These are phyloP conservation scores for Nitzschia inconspicua DNA, from an alignment of 108 stramenopile genomes.

Conservation along the genomic window DNA sequence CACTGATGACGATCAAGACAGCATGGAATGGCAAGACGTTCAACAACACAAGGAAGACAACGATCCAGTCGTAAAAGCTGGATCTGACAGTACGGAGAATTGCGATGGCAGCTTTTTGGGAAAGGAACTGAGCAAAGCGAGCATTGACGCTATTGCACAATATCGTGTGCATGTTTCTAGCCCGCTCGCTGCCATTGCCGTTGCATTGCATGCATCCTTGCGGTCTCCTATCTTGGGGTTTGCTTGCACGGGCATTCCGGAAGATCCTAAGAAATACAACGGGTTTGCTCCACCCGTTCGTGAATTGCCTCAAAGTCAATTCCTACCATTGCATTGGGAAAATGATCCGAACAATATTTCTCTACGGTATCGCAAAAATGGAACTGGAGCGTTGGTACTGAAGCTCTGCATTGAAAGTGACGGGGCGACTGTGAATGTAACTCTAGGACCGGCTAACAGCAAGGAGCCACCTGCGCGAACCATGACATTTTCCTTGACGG, in stretches of 20 bases:
- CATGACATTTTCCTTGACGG: conserved; percentile 39
- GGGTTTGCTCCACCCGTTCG: conserved; percentile 83
- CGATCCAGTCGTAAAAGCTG: background rate
- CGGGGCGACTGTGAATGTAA: conserved; percentile 8
- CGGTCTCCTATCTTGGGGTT: conserved; percentile 42
- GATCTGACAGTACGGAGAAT: conserved; percentile 1
- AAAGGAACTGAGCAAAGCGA: conserved; percentile 35
- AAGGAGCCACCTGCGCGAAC: conserved; percentile 32
- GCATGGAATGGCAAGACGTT: conserved; percentile 44
- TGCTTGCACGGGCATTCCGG: conserved; percentile 66
- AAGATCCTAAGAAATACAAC: conserved; percentile 9
- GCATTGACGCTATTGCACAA: conserved; percentile 49
- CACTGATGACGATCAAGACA: conserved; percentile 19
- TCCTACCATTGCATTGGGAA: conserved; percentile 71
- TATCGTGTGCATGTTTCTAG: conserved; percentile 27
- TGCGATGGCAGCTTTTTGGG: conserved; percentile 18
- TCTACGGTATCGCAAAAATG: conserved; percentile 54
- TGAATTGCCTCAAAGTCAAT: conserved; percentile 51
- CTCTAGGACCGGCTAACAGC: conserved; percentile 21
- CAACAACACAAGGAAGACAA: conserved; percentile 30
- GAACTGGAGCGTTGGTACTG: conserved; percentile 37
- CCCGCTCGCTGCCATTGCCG: conserved; percentile 60
- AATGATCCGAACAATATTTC: conserved; percentile 11
- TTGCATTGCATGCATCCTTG: conserved; percentile 64
- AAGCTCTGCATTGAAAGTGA: conserved; percentile 18